Base-by-base conservation (phyloP, 2,329 filamentous ascomycete genomes). In the Madurella mycetomatis region DNA sequence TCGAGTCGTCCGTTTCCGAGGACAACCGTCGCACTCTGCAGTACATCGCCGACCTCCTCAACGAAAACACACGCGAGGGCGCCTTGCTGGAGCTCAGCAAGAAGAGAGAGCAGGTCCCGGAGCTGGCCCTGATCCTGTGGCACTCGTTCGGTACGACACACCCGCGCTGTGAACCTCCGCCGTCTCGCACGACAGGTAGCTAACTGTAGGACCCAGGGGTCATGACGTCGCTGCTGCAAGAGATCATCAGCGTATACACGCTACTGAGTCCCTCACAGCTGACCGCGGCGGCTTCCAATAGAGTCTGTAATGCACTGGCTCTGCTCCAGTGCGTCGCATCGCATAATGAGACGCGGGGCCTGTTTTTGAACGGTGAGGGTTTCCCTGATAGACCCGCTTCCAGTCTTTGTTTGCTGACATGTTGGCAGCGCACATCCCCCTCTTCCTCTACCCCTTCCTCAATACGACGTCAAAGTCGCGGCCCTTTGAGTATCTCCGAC, bases 391-490 rank as follows among this genome's bases (percentile, higher is more conserved):
- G n/a, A 46, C 15, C 18, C 37, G 32, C 58, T 19, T 15, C 25
- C 31, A 39, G 53, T 19, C 25, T 34, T 43, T 46, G 12, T 17
- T 32, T 17, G 47, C 56, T 64, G 44, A 65, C 50, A 15, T 47
- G 39, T 12, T 40, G 2, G 25, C 66, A 96, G 94, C 94, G 40
- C 94, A 99, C 67, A 97, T 99, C 55, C 94, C 94, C 8, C 83
- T 99, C 48, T 99, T 96, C 72, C 85, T 99, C 54, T 99, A 99
- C 66, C 94, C 94, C 0, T 99, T 99, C 68, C 84, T 99, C 59
- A 99, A 99, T 75, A 99, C 94, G 3, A 99, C 94, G 1, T 97
- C 94, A 34, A 99, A 99, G 73, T 96, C 92, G 32, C 85, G 94
- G 50, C 94, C 94, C 0, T 99, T 97, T 70, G 94, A 99, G 72